phyloP scores from a whole-genome alignment of 2,329 filamentous ascomycete species.

The Fusarium verrucosum region DNA sequence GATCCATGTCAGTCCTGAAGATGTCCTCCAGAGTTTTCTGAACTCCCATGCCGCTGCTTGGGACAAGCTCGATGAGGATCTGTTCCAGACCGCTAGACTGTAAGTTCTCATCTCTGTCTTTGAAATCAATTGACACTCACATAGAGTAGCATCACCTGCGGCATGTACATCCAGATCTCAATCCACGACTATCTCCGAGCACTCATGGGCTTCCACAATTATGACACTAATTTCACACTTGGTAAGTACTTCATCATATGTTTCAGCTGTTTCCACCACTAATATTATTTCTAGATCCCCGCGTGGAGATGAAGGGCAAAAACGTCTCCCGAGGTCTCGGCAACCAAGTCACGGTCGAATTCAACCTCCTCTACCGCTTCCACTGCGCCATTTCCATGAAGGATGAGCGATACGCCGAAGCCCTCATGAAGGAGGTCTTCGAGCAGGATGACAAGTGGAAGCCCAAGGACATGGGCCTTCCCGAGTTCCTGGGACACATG shows the following conservation, averaged over 20 bases:
- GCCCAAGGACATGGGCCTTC: not conserved
- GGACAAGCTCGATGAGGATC: not conserved
- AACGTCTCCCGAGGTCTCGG: conserved; percentile 44
- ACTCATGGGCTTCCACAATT: conserved; percentile 60
- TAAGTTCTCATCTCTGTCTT: not conserved
- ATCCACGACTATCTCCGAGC: conserved; percentile 53
- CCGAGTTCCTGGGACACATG: conserved; percentile 2
- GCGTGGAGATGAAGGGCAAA: conserved; percentile 29
- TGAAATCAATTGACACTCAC: not conserved
- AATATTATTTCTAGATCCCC: not conserved
- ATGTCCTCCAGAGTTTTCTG: not conserved
- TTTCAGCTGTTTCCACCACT: not conserved
- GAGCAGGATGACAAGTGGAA: conserved; percentile 10
- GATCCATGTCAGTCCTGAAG: not conserved
- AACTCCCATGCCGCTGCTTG: not conserved
- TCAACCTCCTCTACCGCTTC: conserved; percentile 51
- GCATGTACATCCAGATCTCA: conserved; percentile 64
- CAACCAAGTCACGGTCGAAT: conserved; percentile 49
- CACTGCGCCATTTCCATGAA: conserved; percentile 45
- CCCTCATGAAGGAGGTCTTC: conserved; percentile 32
- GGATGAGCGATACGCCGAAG: conserved; percentile 46
- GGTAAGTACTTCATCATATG: not conserved
- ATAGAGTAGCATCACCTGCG: conserved; percentile 56
- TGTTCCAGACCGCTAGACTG: not conserved
- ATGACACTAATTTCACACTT: conserved; percentile 66